These are phyloP conservation scores for Xylaria venustula DNA, from an alignment of 495 filamentous ascomycete genomes.

Conservation along the genomic window DNA sequence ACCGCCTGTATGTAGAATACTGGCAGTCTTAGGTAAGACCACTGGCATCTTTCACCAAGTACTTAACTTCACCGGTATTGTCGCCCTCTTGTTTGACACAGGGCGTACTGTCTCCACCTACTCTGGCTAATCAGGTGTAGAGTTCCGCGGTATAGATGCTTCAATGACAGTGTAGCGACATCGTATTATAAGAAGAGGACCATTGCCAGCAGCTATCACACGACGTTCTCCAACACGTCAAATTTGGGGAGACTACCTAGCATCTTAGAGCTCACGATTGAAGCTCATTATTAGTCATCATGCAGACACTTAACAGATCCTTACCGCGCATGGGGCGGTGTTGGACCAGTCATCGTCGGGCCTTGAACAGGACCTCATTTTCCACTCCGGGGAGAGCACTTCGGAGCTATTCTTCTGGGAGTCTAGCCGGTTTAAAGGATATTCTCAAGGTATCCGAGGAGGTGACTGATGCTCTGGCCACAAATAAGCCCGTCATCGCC, in stretches of 20 bases:
- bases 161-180: too few species aligned
- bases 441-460: slow-evolving; percentile 79
- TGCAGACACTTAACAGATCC: slow-evolving; percentile 7
- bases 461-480: slow-evolving; percentile 69
- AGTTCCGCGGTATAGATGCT: too few species aligned
- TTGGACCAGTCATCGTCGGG: neutral
- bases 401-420: slow-evolving; percentile 12
- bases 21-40: too few species aligned
- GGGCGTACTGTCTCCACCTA: too few species aligned
- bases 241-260: neutral
- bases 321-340: neutral
- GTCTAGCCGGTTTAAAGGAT: slow-evolving; percentile 39
- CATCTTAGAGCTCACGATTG: neutral
- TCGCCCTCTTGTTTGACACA: too few species aligned
- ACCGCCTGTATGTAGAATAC: too few species aligned
- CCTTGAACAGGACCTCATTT: slow-evolving; percentile 4
- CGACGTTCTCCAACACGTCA: neutral
- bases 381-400: slow-evolving; percentile 13
- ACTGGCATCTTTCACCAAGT: too few species aligned
- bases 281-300: neutral
- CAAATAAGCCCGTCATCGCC: slow-evolving; percentile 79
- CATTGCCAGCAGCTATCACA: neutral
- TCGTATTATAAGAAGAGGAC: too few species aligned
- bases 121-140: too few species aligned
- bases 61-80: too few species aligned